phyloP scores from a whole-genome alignment of 192 early-diverging fungal species.

The Spizellomyces punctatus region DNA sequence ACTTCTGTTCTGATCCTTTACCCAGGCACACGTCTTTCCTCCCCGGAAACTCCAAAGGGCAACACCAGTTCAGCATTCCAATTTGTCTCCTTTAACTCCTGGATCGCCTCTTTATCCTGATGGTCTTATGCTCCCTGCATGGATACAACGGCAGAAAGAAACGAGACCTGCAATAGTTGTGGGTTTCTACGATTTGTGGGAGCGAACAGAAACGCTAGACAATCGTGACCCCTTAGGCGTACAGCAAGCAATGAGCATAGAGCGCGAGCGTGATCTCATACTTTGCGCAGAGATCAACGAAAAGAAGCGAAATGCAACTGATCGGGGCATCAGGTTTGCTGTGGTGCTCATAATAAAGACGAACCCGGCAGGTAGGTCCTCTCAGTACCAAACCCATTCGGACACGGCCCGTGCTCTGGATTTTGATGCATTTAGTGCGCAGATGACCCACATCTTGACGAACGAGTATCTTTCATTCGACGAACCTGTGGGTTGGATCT shows the following conservation, averaged over 20 bases:
- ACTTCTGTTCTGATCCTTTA: too few relatives aligned
- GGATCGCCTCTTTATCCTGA: slow-evolving; percentile 79
- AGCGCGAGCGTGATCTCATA: slow-evolving; percentile 63
- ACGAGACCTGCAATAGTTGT: slow-evolving; percentile 66
- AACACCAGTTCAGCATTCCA: slow-evolving; percentile 41
- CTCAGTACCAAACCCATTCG: too few relatives aligned
- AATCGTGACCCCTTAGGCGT: slow-evolving; percentile 40
- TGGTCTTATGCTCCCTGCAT: slow-evolving; percentile 75
- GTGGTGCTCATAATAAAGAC: slow-evolving; percentile 67
- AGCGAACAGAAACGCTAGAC: slow-evolving; percentile 38
- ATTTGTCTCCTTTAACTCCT: slow-evolving; percentile 68
- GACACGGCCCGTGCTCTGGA: too few relatives aligned
- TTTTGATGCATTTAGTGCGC: background rate
- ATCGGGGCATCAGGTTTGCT: slow-evolving; percentile 72
- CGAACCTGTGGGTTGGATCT: slow-evolving; percentile 69
- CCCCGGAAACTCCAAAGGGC: slow-evolving; percentile 11
- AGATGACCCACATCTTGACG: slow-evolving; percentile 71
- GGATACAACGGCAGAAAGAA: slow-evolving; percentile 69
- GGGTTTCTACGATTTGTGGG: slow-evolving; percentile 66
- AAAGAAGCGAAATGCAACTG: slow-evolving; percentile 64
- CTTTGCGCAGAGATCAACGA: slow-evolving; percentile 70
- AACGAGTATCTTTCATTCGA: slow-evolving; percentile 69
- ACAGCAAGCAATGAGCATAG: slow-evolving; percentile 49
- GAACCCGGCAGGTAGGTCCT: slow-evolving; percentile 54
- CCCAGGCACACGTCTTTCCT: slow-evolving; percentile 31